Evolutionary conservation across 768 basidiomycete genomes (phyloP).

Genomic region (Lentinus tigrinus): DNA sequence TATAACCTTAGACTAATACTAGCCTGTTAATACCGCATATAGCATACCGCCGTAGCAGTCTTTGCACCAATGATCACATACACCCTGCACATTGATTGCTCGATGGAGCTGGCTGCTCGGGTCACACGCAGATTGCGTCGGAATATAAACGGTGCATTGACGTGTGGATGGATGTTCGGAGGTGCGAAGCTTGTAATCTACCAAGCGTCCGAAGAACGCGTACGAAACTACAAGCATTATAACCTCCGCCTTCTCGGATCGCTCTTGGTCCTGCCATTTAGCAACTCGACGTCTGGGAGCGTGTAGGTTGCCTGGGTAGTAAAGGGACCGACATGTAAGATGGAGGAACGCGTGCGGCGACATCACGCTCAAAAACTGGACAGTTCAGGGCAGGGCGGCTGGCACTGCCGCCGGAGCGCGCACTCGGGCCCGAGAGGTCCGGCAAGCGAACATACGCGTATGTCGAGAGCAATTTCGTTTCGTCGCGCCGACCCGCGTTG

Average conservation of each 20-base stretch:
- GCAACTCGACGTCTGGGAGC: slow-evolving; percentile 44
- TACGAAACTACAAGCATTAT: slow-evolving; percentile 60
- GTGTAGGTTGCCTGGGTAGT: slow-evolving; percentile 65
- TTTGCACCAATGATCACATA: no score
- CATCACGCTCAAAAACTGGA: slow-evolving; percentile 8
- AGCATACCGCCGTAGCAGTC: no score
- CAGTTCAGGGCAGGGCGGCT: slow-evolving; percentile 28
- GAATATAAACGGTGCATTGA: neutral
- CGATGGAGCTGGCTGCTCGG: no score
- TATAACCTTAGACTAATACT: neutral
- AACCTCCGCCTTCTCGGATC: slow-evolving; percentile 49
- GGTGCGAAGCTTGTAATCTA: slow-evolving; percentile 46
- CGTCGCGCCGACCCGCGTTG: neutral
- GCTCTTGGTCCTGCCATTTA: slow-evolving; percentile 83
- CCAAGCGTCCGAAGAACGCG: slow-evolving; percentile 6
- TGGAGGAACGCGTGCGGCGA: slow-evolving; percentile 26
- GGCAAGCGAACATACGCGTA: neutral
- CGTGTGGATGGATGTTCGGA: slow-evolving; percentile 34
- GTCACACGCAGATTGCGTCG: no score
- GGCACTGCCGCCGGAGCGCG: neutral
- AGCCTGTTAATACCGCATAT: neutral
- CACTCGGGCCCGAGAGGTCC: neutral
- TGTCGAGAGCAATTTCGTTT: neutral
- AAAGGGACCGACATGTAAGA: slow-evolving; percentile 61
- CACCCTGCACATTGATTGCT: neutral